A percentile compares a stretch with the other conserved stretches of the same genome.
phyloP scores from a whole-genome alignment of 1,284 basidiomycete genomes.

The Tetrapyrgos nigripes region DNA sequence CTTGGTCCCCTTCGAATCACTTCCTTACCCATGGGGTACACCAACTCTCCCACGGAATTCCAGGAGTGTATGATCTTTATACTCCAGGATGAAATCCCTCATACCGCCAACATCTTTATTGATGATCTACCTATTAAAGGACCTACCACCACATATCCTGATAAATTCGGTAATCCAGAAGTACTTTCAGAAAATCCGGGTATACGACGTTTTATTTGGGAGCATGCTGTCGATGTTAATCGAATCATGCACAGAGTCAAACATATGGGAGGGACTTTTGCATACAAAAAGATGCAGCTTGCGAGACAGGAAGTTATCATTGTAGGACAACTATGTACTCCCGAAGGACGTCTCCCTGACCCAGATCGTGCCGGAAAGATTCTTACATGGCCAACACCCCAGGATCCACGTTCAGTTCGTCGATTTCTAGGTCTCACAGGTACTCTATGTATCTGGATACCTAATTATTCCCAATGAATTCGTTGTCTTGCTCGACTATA shows the following conservation, averaged over 20 bases:
- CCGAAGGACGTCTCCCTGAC: too few species aligned
- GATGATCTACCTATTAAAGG: slow-evolving; percentile 41
- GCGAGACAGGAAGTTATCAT: too few species aligned
- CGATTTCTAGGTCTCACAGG: too few species aligned
- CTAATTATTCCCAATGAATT: too few species aligned
- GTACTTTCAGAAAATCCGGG: slow-evolving; percentile 34
- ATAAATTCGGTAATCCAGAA: slow-evolving; percentile 32
- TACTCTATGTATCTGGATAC: too few species aligned
- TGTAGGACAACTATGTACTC: too few species aligned
- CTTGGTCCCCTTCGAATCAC: slow-evolving; percentile 33
- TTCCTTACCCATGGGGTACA: slow-evolving; percentile 42
- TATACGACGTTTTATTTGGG: slow-evolving; percentile 42
- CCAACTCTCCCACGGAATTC: slow-evolving; percentile 40
- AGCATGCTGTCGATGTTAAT: slow-evolving; percentile 37
- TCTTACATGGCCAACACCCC: too few species aligned
- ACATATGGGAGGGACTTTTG: too few species aligned
- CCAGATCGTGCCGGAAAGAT: too few species aligned
- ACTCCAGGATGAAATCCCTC: slow-evolving; percentile 38
- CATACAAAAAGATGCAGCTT: too few species aligned
- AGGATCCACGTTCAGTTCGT: too few species aligned
- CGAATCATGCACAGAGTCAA: slow-evolving; percentile 17
- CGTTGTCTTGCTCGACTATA: too few species aligned
- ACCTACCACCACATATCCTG: slow-evolving; percentile 30
- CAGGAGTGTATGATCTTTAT: slow-evolving; percentile 44
- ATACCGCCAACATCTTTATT: slow-evolving; percentile 33